Evolutionary conservation across 306 rosid genomes (phyloP), one percentile per base, ranked within the genome.

Genomic region (Sesbania bispinosa): DNA sequence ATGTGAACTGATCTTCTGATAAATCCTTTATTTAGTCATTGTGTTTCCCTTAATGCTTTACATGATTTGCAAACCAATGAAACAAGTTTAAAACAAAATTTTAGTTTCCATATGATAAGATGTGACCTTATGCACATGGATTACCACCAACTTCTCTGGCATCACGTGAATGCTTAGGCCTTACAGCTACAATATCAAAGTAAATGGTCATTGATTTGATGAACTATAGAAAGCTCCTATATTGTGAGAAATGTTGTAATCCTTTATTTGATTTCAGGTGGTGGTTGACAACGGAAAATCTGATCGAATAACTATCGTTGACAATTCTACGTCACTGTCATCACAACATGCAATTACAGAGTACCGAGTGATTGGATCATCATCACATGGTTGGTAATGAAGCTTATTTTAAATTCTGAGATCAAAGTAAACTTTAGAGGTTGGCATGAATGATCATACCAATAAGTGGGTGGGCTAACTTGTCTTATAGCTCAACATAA

Each of bases 261-360:
- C 62, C 74, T 75, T 62, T 33, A 54, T 50, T 79, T 46, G 54
- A 45, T 76, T 86, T 77, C 79, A 93, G 98, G 86, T 93, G 81
- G 94, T 93, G 63, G 53, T 90, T 65, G 96, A 85, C 79, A 82
- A 80, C 67, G 97, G 98, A 69, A 88, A 82, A 82, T 88, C 94
- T 26, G 97, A 93, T 36, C 79, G 90, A 69, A 88, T 90, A 60
- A 90, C 87, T 46, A 72, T 83, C 2, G 21, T 84, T 73, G 79
- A 82, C 54, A 67, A 63, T 72, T 69, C 87, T 30, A 68, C 81
- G 74, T 64, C 39, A 36, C 18, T 66, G 66, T 76, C 90, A 6
- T 79, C 90, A 41, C 96, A 88, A 63, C 96, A 85, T 81, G 98
- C 98, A 58, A 26, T 90, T 71, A 88, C 97, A 29, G 83, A 84